phyloP scores from a whole-genome alignment of 176 grass and related monocot species.

The Alopecurus myosuroides region DNA sequence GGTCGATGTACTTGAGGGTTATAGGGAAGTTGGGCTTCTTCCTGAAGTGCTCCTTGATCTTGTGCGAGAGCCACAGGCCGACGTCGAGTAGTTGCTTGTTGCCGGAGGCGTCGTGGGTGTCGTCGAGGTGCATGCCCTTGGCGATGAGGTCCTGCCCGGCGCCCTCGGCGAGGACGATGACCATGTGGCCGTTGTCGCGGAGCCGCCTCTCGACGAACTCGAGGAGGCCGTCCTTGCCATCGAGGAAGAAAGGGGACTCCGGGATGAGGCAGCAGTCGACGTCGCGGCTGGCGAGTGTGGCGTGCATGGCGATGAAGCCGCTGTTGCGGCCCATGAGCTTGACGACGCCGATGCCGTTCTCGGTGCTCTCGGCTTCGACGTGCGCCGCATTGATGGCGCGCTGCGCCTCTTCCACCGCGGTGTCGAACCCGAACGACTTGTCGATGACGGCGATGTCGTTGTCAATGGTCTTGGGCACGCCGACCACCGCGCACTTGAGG shows the following conservation, averaged over 20 bases:
- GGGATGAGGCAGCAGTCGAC: conserved; percentile 93
- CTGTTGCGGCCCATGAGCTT: conserved; percentile 96
- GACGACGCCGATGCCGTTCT: conserved; percentile 83
- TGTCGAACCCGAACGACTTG: conserved; percentile 90
- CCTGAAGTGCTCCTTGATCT: conserved; percentile 86
- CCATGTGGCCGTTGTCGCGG: conserved; percentile 86
- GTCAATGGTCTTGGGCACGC: conserved; percentile 90
- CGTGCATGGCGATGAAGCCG: conserved; percentile 88
- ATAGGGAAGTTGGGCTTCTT: conserved; percentile 40
- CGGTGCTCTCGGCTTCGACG: conserved; percentile 75
- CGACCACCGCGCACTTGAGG: conserved; percentile 64
- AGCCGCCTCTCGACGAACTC: conserved; percentile 67
- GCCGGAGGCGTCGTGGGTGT: conserved; percentile 71
- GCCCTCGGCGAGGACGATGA: conserved; percentile 88
- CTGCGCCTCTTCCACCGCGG: conserved; percentile 86
- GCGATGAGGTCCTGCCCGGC: conserved; percentile 84
- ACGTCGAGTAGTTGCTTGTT: conserved; percentile 83
- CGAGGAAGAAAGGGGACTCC: conserved; percentile 78
- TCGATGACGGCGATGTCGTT: conserved; percentile 91
- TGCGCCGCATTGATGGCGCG: conserved; percentile 87
- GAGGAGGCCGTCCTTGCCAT: conserved; percentile 71
- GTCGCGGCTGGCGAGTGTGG: conserved; percentile 91
- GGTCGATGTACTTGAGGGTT: conserved; percentile 90
- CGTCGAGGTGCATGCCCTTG: conserved; percentile 44
- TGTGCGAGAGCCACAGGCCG: conserved; percentile 76